Evolutionary conservation across 2,329 filamentous ascomycete species (phyloP).

Genomic region (Fusarium guadeloupense): DNA sequence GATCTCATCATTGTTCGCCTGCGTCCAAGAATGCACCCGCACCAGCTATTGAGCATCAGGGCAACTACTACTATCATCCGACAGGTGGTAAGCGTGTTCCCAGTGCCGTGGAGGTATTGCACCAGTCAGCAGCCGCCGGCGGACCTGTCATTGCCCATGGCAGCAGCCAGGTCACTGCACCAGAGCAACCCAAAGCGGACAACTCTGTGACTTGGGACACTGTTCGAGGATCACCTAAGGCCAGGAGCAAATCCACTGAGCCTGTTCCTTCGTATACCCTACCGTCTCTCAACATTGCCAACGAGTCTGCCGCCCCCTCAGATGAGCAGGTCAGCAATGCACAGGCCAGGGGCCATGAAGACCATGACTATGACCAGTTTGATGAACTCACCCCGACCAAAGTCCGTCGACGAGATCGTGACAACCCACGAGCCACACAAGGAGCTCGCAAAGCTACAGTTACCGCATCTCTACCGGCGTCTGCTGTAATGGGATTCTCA

Average conservation of each 20-base stretch:
- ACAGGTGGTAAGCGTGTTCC: not conserved
- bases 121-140: constrained; percentile 43
- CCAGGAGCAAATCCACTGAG: constrained; percentile 18
- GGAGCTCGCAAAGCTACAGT: constrained; percentile 11
- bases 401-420: constrained; percentile 7
- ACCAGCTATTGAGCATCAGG: constrained; percentile 32
- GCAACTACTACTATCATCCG: constrained; percentile 42
- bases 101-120: constrained; percentile 43
- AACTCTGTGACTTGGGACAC: not conserved
- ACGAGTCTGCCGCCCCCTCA: not conserved
- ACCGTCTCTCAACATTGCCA: not conserved
- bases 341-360: not conserved
- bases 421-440: constrained; percentile 22
- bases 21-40: constrained; percentile 25
- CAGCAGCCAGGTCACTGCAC: not conserved
- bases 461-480: constrained; percentile 38
- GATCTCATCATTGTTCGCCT: constrained; percentile 35
- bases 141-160: constrained; percentile 28
- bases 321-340: not conserved
- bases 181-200: not conserved
- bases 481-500: constrained; percentile 30
- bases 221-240: not conserved
- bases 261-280: not conserved
- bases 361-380: constrained; percentile 10
- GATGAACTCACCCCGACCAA: constrained; percentile 36